Conservation (phyloP, 2,329 filamentous ascomycete species). For the Colletotrichum horii region DNA sequence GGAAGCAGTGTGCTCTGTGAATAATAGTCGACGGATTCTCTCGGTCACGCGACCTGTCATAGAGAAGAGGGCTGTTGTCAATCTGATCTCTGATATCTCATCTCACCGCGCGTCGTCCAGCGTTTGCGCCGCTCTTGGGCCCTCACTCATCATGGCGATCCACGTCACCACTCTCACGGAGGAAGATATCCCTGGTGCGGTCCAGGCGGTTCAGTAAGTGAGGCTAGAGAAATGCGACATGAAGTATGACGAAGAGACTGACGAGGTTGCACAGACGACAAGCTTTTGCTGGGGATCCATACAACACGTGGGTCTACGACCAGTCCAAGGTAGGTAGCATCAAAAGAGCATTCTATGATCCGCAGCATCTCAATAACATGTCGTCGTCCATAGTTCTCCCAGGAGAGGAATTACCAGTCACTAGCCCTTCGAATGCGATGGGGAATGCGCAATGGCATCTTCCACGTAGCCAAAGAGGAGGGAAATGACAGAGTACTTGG, state of each 20-base stretch:
- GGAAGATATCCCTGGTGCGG: constrained; percentile 66
- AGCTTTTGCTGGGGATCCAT: constrained; percentile 71
- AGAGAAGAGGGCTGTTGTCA: fast-evolving
- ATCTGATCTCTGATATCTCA: neutral
- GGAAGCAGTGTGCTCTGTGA: neutral
- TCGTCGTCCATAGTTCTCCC: constrained; percentile 53
- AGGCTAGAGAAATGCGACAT: neutral
- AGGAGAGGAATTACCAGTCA: constrained; percentile 65
- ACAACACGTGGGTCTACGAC: constrained; percentile 70
- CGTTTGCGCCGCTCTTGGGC: neutral
- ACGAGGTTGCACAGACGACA: no score
- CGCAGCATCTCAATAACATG: neutral
- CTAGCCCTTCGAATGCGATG: constrained; percentile 70
- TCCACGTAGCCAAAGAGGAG: constrained; percentile 71
- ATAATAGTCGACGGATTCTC: neutral
- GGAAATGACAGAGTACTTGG: constrained; percentile 63
- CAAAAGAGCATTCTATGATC: neutral
- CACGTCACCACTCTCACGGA: constrained; percentile 60
- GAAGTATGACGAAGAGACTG: neutral
- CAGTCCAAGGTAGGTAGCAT: constrained; percentile 47
- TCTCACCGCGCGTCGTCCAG: neutral
- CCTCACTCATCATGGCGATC: constrained; percentile 48
- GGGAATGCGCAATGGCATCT: constrained; percentile 73
- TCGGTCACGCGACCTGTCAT: neutral
- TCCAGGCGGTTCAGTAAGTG: constrained; percentile 64